phyloP scores from a whole-genome alignment of 768 basidiomycete species.

The Lactifluus echinatus region DNA sequence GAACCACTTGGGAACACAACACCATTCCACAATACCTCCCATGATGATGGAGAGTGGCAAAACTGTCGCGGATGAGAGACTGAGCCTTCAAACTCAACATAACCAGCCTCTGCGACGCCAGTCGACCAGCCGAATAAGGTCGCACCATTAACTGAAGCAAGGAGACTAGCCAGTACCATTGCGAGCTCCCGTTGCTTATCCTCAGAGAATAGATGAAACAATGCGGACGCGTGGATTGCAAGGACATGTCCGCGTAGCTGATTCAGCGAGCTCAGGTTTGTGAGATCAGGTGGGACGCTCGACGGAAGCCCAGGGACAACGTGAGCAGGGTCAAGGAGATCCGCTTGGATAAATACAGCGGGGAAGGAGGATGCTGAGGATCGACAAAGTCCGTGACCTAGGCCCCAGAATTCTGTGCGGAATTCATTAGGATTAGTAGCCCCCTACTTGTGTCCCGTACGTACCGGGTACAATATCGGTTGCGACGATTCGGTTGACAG shows the following conservation, averaged over 20 bases:
- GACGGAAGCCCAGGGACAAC: not conserved
- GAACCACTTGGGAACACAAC: conserved; percentile 7
- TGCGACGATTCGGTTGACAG: conserved; percentile 31
- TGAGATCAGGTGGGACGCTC: conserved; percentile 24
- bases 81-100: conserved; percentile 10
- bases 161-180: conserved; percentile 32
- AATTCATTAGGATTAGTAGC: not conserved
- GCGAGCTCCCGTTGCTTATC: conserved; percentile 36
- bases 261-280: conserved; percentile 33
- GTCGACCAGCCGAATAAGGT: conserved; percentile 39
- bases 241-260: conserved; percentile 39
- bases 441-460: not conserved
- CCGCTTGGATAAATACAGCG: conserved; percentile 45
- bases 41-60: conserved; percentile 9
- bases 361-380: conserved; percentile 45
- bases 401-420: conserved; percentile 45
- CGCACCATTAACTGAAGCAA: conserved; percentile 37
- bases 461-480: conserved; percentile 33
- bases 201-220: conserved; percentile 44
- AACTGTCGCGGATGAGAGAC: conserved; percentile 13
- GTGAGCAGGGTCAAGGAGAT: conserved; percentile 33
- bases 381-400: conserved; percentile 52
- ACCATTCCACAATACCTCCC: conserved; percentile 15
- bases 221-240: conserved; percentile 39
- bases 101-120: conserved; percentile 29